Evolutionary conservation across 2,329 filamentous ascomycete species (phyloP).

Genomic region (Geoglossum cookeanum): DNA sequence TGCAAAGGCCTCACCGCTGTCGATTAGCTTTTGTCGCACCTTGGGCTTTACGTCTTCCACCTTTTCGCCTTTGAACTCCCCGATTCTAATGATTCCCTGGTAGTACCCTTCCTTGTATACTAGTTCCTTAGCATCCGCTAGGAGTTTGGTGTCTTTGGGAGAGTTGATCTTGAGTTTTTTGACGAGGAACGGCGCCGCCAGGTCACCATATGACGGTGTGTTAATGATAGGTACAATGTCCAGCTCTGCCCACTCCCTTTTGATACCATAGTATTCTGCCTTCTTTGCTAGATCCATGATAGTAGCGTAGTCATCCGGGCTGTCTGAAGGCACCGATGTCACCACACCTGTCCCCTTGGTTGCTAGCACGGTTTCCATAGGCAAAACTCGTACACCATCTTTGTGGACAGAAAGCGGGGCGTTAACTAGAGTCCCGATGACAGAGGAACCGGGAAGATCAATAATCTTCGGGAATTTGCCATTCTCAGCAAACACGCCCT

Average conservation of each 20-base stretch:
- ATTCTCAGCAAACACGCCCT: slow-evolving; percentile 64
- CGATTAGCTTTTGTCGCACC: slow-evolving; percentile 59
- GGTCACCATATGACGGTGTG: slow-evolving; percentile 71
- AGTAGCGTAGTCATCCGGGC: slow-evolving; percentile 86
- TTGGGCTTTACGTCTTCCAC: slow-evolving; percentile 78
- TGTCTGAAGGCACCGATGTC: slow-evolving; percentile 87
- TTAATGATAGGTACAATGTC: slow-evolving; percentile 80
- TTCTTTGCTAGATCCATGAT: slow-evolving; percentile 81
- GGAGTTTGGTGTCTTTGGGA: slow-evolving; percentile 79
- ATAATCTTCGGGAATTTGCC: slow-evolving; percentile 51
- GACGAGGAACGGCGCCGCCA: slow-evolving; percentile 65
- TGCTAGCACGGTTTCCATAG: slow-evolving; percentile 84
- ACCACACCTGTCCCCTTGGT: slow-evolving; percentile 95
- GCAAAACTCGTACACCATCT: slow-evolving; percentile 68
- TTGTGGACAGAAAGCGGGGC: slow-evolving; percentile 78
- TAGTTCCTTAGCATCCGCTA: slow-evolving; percentile 85
- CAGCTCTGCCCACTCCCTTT: slow-evolving; percentile 89
- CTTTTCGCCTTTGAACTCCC: slow-evolving; percentile 71
- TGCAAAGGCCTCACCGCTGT: slow-evolving; percentile 61
- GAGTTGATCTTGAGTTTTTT: slow-evolving; percentile 93
- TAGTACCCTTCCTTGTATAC: slow-evolving; percentile 98
- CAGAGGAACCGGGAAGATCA: slow-evolving; percentile 56
- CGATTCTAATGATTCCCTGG: slow-evolving; percentile 74
- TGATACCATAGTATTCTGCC: slow-evolving; percentile 84
- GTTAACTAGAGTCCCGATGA: slow-evolving; percentile 74